phyloP scores from a whole-genome alignment of 257 asterid genomes.

The Solanum piurae region DNA sequence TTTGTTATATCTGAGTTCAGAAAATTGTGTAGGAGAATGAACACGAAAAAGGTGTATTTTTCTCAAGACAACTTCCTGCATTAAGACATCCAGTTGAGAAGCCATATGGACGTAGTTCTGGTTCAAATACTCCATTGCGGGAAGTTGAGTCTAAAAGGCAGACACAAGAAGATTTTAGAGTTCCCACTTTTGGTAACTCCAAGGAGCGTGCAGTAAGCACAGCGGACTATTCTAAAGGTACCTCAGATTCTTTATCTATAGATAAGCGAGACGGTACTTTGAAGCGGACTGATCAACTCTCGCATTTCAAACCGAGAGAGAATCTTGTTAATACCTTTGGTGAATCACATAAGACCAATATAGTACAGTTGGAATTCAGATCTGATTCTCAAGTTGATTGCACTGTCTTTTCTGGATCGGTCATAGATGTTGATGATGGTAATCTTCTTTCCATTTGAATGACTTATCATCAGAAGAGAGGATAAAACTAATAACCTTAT shows the following conservation, averaged over 20 bases:
- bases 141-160: conserved; percentile 32
- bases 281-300: conserved; percentile 13
- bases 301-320: conserved; percentile 15
- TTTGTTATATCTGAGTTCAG: neutral
- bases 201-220: conserved; percentile 11
- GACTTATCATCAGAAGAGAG: conserved; percentile 11
- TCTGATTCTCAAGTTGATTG: conserved; percentile 12
- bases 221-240: conserved; percentile 6
- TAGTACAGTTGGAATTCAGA: conserved; percentile 12
- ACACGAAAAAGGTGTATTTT: conserved; percentile 25
- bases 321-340: conserved; percentile 6
- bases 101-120: conserved; percentile 13
- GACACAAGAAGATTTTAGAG: conserved; percentile 52
- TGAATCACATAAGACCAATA: conserved; percentile 14
- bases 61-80: conserved; percentile 23
- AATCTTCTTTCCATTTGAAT: conserved; percentile 12
- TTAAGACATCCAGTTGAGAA: conserved; percentile 32
- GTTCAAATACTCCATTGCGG: conserved; percentile 17
- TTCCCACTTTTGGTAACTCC: conserved; percentile 45
- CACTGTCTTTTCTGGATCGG: conserved; percentile 3
- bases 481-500: conserved; percentile 9
- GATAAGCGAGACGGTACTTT: conserved; percentile 11
- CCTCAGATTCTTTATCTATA: conserved; percentile 16
- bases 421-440: conserved; percentile 8
- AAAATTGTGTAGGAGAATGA: conserved; percentile 36